Evolutionary conservation across 1,139 yeast genomes (phyloP), one percentile per base, ranked within the genome.

Genomic region (Yamadazyma sp.): DNA sequence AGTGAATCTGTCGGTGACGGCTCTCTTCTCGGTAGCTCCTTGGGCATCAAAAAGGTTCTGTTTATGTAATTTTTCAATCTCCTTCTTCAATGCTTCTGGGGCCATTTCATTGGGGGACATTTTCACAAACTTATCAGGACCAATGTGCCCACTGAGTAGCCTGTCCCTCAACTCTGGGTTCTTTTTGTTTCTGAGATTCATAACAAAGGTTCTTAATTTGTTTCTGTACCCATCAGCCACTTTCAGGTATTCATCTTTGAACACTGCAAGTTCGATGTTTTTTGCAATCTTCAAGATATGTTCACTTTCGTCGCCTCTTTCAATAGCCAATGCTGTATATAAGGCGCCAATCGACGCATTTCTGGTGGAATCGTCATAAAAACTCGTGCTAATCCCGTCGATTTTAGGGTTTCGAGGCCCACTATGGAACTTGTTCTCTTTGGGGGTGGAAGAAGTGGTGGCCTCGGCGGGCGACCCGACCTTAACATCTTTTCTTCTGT

Each of bases 11-110:
- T 92, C 97, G 7, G 98, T 92, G 33, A 89, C 89, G 1, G 98
- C 96, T 52, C 97, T 78, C 70, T 89, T 88, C 54, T 90, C 95
- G 8, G 88, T 89, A n/a, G 98, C 97, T 50, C 97, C 97, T 64
- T 88, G 97, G 3, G 98, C 98, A 59, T 92, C 95, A 64, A 86
- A 90, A 57, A 92, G 72, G 63, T 94, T 94, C 61, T 87, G 85
- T 58, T 86, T 85, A 56, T 86, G 88, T 52, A 92, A 76, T 53
- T 86, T 82, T 54, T 89, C 94, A 50, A 90, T 75, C 58, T 89
- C 95, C 59, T 85, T 78, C 64, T 86, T 87, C 50, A 92, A 76
- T 8, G 83, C 70, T 55, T 88, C 97, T 2, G 97, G 95, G 0
- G 97, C 97, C 82, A 92, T 76, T 49, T 92, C 98, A 55, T 84